Evolutionary conservation across 805 yeast genomes (phyloP), one percentile per base, ranked within the genome.

Genomic region (Suhomyces prunicola): DNA sequence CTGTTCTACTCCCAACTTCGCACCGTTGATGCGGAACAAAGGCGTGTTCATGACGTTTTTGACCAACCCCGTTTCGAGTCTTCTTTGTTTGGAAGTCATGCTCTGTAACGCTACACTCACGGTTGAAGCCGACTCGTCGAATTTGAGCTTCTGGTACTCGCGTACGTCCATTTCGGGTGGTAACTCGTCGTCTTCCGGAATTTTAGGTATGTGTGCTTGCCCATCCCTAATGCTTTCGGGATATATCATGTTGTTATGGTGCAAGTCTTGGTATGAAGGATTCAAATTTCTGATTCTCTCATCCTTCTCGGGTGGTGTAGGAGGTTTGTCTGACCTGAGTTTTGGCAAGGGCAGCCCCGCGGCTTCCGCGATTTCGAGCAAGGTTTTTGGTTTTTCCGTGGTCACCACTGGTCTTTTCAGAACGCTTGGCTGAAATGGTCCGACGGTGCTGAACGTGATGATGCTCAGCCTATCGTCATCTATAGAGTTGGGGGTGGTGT

Each of bases 31-130:
- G 2, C 60, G 44, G 19, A 65, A 50, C 35, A 71, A 54, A 1
- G 76, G 72, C 8, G 65, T 59, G 55, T 71, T 66, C 76, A 72
- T 71, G 2, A 72, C 74, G 36, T 57, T 52, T 46, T 59, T 62
- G 5, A 72, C 64, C 48, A 72, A 60, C 8, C 63, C 62, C 35
- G 59, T 55, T 50, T 71, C 75, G 49, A 70, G 49, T 9, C 55
- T 57, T 51, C 61, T 62, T 36, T 59, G 63, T 19, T 55, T 54
- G 6, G 72, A 64, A 2, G 54, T 44, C 36, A 65, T 22, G 48
- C 70, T 67, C 15, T 48, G 55, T 6, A 52, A 24, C 12, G 61
- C 68, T 2, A 48, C 35, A 12, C 33, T 50, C 2, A 46, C 23
- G 17, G 36, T 53, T 42, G n/a, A 29, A 44, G 23, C 36, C 5